These are phyloP conservation scores for Orbilia oligospora DNA, from an alignment of 2,329 filamentous ascomycete species.

Conservation along the genomic window DNA sequence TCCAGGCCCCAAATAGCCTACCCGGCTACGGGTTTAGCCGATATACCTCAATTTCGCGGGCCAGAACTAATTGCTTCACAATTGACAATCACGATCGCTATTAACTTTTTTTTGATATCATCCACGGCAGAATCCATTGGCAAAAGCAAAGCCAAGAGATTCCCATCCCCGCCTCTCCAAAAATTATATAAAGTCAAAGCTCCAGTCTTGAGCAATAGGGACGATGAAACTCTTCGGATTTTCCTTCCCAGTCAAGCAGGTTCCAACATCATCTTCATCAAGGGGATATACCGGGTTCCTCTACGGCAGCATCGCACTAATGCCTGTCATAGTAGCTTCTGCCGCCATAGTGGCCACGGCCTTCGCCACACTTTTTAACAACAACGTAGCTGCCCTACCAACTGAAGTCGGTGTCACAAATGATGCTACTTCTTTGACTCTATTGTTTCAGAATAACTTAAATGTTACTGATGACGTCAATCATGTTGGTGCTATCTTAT, in stretches of 20 bases:
- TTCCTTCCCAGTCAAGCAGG: conserved; percentile 22
- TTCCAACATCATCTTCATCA: not conserved
- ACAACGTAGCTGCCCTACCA: not conserved
- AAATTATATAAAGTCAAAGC: not conserved
- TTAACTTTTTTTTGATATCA: not conserved
- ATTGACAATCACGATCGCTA: not conserved
- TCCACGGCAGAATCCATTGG: not conserved
- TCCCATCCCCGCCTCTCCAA: not conserved
- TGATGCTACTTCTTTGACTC: conserved; percentile 69
- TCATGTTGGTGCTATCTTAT: conserved; percentile 71
- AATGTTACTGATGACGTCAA: conserved; percentile 72
- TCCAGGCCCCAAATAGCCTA: conserved; percentile 21
- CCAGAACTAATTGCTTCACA: not conserved
- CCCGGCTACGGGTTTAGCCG: conserved; percentile 26
- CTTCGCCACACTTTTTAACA: conserved; percentile 5
- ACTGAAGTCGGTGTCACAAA: conserved; percentile 63
- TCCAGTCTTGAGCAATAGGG: not conserved
- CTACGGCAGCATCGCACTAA: conserved; percentile 8
- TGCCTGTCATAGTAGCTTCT: conserved; percentile 17
- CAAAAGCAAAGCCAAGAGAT: conserved; percentile 19
- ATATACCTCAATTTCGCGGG: not conserved
- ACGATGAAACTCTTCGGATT: conserved; percentile 23
- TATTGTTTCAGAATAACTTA: conserved; percentile 73
- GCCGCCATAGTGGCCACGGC: conserved; percentile 1
- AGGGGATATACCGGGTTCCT: conserved; percentile 7